Evolutionary conservation across 2,329 filamentous ascomycete species (phyloP).

Genomic region (Venturia carpophila): DNA sequence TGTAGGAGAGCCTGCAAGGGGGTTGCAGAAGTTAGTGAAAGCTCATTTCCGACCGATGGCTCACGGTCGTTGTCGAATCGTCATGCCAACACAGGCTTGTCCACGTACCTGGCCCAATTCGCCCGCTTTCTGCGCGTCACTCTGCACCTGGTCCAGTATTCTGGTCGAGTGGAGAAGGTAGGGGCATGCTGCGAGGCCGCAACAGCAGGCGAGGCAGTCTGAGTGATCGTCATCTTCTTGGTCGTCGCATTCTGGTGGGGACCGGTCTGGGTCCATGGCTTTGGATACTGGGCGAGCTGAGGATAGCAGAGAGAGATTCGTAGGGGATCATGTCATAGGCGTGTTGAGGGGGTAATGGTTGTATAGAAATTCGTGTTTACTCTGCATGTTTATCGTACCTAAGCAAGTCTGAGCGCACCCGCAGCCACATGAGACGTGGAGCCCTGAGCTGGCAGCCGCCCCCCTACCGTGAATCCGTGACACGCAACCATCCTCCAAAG

Average conservation of each 20-base stretch:
- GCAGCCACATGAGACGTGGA: too few species aligned
- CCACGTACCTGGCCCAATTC: constrained; percentile 81
- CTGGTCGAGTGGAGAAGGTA: constrained; percentile 74
- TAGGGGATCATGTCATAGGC: constrained; percentile 2
- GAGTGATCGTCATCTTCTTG: not conserved
- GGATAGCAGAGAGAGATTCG: not conserved
- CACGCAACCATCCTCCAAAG: too few species aligned
- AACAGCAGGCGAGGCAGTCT: constrained; percentile 59
- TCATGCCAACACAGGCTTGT: constrained; percentile 19
- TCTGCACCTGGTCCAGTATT: constrained; percentile 72
- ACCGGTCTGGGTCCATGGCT: not conserved
- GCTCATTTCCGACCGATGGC: constrained; percentile 8
- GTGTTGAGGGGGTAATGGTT: not conserved
- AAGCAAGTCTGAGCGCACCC: too few species aligned
- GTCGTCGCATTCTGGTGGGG: not conserved
- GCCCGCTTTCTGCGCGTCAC: constrained; percentile 78
- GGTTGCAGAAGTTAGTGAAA: not conserved
- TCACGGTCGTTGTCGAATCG: constrained; percentile 19
- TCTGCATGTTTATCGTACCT: not conserved
- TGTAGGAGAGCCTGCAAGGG: constrained; percentile 72
- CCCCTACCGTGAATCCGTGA: too few species aligned
- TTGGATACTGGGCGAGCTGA: not conserved
- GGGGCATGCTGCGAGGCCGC: constrained; percentile 69
- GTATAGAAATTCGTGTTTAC: not conserved
- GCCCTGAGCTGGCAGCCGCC: too few species aligned